Evolutionary conservation across 2,329 filamentous ascomycete species (phyloP), one percentile per base, ranked within the genome.

Genomic region (Monosporascus sp.): DNA sequence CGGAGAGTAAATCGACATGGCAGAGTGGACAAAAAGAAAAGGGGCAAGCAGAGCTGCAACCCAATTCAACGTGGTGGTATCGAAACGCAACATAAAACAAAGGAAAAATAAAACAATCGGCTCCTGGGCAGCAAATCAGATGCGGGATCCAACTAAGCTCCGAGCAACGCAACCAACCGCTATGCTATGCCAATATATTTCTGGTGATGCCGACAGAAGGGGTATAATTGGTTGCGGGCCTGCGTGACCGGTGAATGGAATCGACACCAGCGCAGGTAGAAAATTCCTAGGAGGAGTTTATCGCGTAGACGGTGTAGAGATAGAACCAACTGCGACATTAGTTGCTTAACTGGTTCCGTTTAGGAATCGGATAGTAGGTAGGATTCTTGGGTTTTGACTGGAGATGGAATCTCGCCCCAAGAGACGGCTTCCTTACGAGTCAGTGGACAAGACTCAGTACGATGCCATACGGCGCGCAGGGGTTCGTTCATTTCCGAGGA

Each of bases 381-480:
- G 35, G 37, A 20, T 31, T 41, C 17, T n/a, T 17, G 14, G 24
- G 47, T 37, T 3, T 11, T 35, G 31, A 14, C 11, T 35, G 31
- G 9, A 35, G 11, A 35, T 35, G 31, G 11, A 35, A 35, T 11
- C 9, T 14, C 31, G 31, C 31, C 9, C 31, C 11, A 45, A 53
- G 52, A 46, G 38, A 51, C 46, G 24, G 37, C 31, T 52, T 52
- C 39, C 51, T 61, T 52, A n/a, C 22, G 11, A 27, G 14, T 15
- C 7, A n/a, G 31, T 17, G 14, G n/a, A 27, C 3, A 46, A 46
- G 25, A 37, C 48, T 77, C 71, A 87, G 67, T 84, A 87, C 11
- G 84, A 87, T 49, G 79, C 82, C 79, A 86, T 83, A 50, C 84
- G 81, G 63, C 82, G 77, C 58, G 77, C 72, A 60, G 78, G 75